Base-by-base conservation (phyloP, 768 basidiomycete species). In the Nidula microcarpa region DNA sequence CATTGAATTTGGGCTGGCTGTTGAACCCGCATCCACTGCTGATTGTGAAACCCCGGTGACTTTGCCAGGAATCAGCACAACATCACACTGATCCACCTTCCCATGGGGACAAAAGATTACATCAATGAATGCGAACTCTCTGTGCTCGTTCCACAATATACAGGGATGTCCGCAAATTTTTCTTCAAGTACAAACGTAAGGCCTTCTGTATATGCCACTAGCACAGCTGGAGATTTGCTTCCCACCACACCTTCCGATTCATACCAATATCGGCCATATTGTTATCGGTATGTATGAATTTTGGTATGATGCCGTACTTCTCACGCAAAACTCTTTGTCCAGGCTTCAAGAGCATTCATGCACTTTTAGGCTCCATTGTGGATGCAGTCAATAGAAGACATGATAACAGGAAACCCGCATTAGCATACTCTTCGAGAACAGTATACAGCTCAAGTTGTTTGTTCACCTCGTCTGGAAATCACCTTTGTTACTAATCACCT, bases 401-500 rank as follows among this genome's bases (percentile, higher is more conserved):
- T n/a, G 57, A 53, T 8, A 64, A 30, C 16, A 56, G 63, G 43
- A 61, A 64, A n/a, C 61, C 61, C 5, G 63, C 49, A 35, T 61
- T 61, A 39, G 62, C 58, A 50, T 52, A 47, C 48, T 62, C 63
- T 5, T 16, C 59, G 13, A 64, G 44, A 8, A 64, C 50, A 30
- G 54, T 54, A 50, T 64, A 64, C 8, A 64, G 54, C 53, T 64
- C 60, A 11, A 64, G 59, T 51, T 64, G 55, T 37, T 59, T 59
- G 32, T 62, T 64, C 43, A 61, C 62, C 16, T 60, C 55, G 47
- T 56, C 60, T 63, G 43, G 14, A 9, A 8, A 39, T 39, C 8
- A n/a, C 37, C 37, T 9, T 39, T 8, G 8, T 8, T 11, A 16
- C 16, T 41, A 3, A 11, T 3, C 16, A 11, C 11, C 16, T 2